Conservation (phyloP, 2,329 filamentous ascomycete genomes). For the Sclerotinia borealis region DNA sequence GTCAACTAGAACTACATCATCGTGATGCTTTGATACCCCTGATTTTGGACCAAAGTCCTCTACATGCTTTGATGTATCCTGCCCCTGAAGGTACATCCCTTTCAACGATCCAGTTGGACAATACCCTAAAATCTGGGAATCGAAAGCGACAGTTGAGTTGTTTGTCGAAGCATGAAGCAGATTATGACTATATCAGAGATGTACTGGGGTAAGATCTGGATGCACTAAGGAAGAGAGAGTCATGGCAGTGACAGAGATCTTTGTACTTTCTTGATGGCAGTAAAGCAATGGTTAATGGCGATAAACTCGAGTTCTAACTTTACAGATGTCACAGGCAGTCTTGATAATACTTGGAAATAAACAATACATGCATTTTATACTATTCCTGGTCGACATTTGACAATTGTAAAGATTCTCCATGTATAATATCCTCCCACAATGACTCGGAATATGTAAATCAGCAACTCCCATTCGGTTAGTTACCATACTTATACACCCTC, state of each 20-base stretch:
- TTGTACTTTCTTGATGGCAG: not conserved
- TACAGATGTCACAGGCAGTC: too few relatives aligned
- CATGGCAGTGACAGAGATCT: not conserved
- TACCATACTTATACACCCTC: too few relatives aligned
- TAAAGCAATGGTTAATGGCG: not conserved
- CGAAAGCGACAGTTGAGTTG: not conserved
- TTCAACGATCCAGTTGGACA: not conserved
- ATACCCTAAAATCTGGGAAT: not conserved
- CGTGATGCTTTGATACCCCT: not conserved
- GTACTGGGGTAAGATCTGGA: not conserved
- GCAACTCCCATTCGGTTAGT: too few relatives aligned
- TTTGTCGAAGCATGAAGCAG: not conserved
- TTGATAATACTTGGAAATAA: too few relatives aligned
- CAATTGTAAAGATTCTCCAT: too few relatives aligned
- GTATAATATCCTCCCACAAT: too few relatives aligned
- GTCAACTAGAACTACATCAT: not conserved
- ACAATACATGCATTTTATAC: too few relatives aligned
- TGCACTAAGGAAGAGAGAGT: not conserved
- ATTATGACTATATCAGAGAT: not conserved
- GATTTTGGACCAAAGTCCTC: not conserved
- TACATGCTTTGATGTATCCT: constrained; percentile 2
- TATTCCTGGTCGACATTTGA: too few relatives aligned
- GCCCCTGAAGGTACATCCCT: not conserved
- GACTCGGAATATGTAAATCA: too few relatives aligned
- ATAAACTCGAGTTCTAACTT: not conserved